These are phyloP conservation scores for Thielaviopsis punctulata DNA, from an alignment of 2,329 filamentous ascomycete species.

Conservation along the genomic window DNA sequence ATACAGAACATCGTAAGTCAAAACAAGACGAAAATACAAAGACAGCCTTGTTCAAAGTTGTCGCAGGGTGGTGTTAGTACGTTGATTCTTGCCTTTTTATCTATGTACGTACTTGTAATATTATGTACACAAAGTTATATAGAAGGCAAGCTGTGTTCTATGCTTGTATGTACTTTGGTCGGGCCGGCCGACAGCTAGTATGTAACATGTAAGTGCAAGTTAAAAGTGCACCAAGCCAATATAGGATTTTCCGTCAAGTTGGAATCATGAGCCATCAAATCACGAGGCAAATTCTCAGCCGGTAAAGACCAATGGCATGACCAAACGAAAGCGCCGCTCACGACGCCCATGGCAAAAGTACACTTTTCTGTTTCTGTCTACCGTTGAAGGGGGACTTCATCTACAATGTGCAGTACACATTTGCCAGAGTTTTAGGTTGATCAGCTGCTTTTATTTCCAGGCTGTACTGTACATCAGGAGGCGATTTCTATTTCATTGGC, in stretches of 20 bases:
- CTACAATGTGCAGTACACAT: too few species aligned
- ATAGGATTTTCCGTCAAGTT: not conserved
- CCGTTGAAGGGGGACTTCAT: too few species aligned
- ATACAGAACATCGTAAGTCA: not conserved
- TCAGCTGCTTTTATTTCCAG: too few species aligned
- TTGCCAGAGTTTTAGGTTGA: too few species aligned
- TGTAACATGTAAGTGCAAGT: too few species aligned
- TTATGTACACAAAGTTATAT: not conserved
- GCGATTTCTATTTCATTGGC: too few species aligned
- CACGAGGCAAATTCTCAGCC: not conserved
- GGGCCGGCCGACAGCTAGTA: too few species aligned
- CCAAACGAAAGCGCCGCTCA: not conserved
- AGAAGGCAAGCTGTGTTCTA: not conserved
- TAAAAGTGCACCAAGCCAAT: not conserved
- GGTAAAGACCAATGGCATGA: not conserved
- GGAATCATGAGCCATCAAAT: not conserved
- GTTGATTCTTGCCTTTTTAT: too few species aligned
- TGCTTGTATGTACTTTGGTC: too few species aligned
- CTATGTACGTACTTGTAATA: too few species aligned
- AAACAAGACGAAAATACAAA: not conserved
- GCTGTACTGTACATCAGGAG: too few species aligned
- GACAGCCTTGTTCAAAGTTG: not conserved
- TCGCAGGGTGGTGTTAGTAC: not conserved
- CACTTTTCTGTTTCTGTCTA: too few species aligned
- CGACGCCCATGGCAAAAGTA: not conserved